A percentile compares a stretch with the other conserved stretches of the same genome.
These are phyloP conservation scores for Cladosporium cucumerinum DNA, from an alignment of 2,329 filamentous ascomycete species.

Conservation along the genomic window DNA sequence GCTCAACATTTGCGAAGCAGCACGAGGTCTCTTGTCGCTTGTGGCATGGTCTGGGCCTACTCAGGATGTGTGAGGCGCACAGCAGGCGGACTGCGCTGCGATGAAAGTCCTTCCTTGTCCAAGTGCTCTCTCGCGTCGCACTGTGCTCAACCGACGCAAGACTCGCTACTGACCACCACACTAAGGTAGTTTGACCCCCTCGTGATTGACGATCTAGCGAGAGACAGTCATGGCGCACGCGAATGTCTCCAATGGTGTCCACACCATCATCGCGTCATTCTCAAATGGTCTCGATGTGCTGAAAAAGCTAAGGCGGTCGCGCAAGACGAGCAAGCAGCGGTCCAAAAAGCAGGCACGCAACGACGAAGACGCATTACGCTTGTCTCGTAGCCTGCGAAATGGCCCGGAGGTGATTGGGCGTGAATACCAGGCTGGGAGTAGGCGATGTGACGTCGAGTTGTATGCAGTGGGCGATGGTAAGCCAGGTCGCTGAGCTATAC, in stretches of 20 bases:
- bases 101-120: neutral
- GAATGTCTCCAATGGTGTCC: slow-evolving; percentile 31
- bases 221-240: slow-evolving; percentile 20
- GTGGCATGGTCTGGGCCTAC: neutral
- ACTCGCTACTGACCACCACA: neutral
- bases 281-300: slow-evolving; percentile 45
- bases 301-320: slow-evolving; percentile 39
- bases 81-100: neutral
- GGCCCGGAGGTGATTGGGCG: slow-evolving; percentile 43
- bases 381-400: slow-evolving; percentile 40
- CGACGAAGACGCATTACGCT: slow-evolving; percentile 36
- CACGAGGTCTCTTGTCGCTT: neutral
- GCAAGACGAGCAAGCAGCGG: slow-evolving; percentile 30
- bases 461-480: slow-evolving; percentile 46
- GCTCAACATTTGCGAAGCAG: neutral
- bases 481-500: slow-evolving; percentile 17
- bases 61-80: neutral
- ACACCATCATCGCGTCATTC: slow-evolving; percentile 45
- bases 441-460: slow-evolving; percentile 36
- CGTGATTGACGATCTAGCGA: neutral
- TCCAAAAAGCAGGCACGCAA: slow-evolving; percentile 17
- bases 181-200: neutral
- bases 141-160: neutral
- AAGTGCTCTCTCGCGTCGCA: neutral
- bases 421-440: slow-evolving; percentile 39